Base-by-base conservation (phyloP, 2,329 filamentous ascomycete species). In the Trichoderma polysporum region DNA sequence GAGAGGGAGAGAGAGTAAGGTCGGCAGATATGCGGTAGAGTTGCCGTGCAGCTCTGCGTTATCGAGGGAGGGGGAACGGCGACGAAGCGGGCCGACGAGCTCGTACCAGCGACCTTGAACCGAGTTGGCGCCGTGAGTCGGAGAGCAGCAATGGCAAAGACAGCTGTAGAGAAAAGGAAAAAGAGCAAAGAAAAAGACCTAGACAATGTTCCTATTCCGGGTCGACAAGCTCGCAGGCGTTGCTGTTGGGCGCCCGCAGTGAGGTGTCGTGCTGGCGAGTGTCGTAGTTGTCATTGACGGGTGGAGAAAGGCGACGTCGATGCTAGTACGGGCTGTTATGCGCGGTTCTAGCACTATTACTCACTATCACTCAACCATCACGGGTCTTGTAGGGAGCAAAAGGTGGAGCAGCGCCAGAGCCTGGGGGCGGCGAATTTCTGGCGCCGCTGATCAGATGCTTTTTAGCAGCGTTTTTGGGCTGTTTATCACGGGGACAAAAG, bases 281-380 rank as follows among this genome's bases (percentile, higher is more conserved):
- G 60, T 63, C 49, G 45, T 60, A 17, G 59, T 53, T 41, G 59
- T 53, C 60, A 54, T 63, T 45, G 60, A 45, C 25, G 45, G 53
- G 54, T 49, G 54, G 62, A 58, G 62, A 50, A 53, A n/a, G n/a
- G n/a, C n/a, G n/a, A n/a, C n/a, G 59, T 47, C 47, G 29, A 41
- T 19, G n/a, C 59, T 53, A 17, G 17, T 49, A 50, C 37, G 49
- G 60, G 58, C 58, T 67, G 66, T 58, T 60, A 57, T 67, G 58
- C 66, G 33, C 50, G 13, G 39, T 56, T 31, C 47, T 66, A 66
- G 45, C 54, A 49, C 47, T 45, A 45, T 45, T 19, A 19, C 41
- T 45, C 41, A 17, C 41, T 50, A 53, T 29, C 62, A 35, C 53
- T 29, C 37, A 17, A 9, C 56, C 27, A 58, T 29, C 37, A 58